Evolutionary conservation across 208 protist species (phyloP).

Genomic region (Trichomonas tenax): DNA sequence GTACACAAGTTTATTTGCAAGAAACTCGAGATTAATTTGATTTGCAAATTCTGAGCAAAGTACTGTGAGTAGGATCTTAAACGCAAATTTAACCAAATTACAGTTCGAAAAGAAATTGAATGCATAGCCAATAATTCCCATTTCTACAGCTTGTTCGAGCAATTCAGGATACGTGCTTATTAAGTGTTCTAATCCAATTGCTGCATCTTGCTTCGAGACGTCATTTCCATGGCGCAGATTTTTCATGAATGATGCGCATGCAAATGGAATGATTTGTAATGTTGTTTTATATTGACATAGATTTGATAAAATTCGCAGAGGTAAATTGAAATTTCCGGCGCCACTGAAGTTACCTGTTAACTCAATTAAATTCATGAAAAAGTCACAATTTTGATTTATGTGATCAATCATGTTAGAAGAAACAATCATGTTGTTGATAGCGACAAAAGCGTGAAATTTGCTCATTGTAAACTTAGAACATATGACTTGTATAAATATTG

Average conservation of each 20-base stretch:
- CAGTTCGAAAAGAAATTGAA: not conserved
- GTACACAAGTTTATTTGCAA: not conserved
- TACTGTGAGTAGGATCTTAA: not conserved
- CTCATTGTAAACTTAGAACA: not conserved
- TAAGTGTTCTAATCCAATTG: not conserved
- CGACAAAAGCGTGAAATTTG: not conserved
- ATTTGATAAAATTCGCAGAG: not conserved
- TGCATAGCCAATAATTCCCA: not conserved
- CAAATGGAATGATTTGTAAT: not conserved
- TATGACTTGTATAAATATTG: not conserved
- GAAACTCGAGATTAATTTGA: not conserved
- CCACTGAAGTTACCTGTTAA: not conserved
- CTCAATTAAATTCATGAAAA: not conserved
- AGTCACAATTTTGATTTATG: not conserved
- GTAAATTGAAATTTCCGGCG: not conserved
- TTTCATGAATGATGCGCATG: not conserved
- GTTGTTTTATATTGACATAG: not conserved
- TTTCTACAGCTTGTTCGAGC: not conserved
- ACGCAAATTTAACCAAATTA: not conserved
- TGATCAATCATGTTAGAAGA: not conserved
- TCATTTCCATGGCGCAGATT: not conserved
- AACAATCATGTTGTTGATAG: not conserved
- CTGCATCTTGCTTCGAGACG: not conserved
- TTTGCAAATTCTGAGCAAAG: not conserved
- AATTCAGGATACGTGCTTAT: not conserved